phyloP scores from a whole-genome alignment of 371 early-diverging fungal species.

The Mucor sp. region DNA sequence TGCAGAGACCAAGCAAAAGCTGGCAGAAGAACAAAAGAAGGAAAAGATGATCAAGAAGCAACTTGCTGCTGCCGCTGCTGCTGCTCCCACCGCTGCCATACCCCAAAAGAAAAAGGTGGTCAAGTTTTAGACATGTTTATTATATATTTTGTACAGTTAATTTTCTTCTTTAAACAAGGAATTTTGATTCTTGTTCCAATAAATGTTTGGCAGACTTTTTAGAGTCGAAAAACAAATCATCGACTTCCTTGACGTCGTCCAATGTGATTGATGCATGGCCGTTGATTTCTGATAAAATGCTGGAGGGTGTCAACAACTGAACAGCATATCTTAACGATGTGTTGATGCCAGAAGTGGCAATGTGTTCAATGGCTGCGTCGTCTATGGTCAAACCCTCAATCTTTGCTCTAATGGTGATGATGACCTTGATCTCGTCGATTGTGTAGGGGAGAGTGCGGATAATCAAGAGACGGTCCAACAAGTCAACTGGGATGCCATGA shows the following conservation, averaged over 20 bases:
- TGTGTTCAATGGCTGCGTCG: constrained; percentile 73
- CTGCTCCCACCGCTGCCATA: not conserved
- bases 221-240: constrained; percentile 89
- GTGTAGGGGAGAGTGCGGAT: constrained; percentile 94
- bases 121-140: constrained; percentile 17
- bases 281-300: constrained; percentile 82
- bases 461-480: constrained; percentile 95
- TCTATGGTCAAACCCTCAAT: constrained; percentile 81
- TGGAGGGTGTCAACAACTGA: constrained; percentile 94
- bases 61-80: not conserved
- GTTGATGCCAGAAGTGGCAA: constrained; percentile 84
- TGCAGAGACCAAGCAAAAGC: constrained; percentile 59
- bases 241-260: constrained; percentile 87
- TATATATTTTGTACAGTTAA: not conserved
- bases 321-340: constrained; percentile 95
- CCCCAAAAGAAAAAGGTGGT: constrained; percentile 23
- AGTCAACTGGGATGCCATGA: constrained; percentile 97
- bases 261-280: constrained; percentile 77
- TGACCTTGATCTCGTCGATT: constrained; percentile 87
- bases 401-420: constrained; percentile 90
- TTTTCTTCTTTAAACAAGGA: constrained; percentile 25
- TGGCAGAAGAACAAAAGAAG: constrained; percentile 38
- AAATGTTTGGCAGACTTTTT: constrained; percentile 81
- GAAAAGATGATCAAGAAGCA: constrained; percentile 33
- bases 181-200: constrained; percentile 44